These are phyloP conservation scores for Andrographis paniculata DNA, from an alignment of 305 asterid genomes.

Conservation along the genomic window DNA sequence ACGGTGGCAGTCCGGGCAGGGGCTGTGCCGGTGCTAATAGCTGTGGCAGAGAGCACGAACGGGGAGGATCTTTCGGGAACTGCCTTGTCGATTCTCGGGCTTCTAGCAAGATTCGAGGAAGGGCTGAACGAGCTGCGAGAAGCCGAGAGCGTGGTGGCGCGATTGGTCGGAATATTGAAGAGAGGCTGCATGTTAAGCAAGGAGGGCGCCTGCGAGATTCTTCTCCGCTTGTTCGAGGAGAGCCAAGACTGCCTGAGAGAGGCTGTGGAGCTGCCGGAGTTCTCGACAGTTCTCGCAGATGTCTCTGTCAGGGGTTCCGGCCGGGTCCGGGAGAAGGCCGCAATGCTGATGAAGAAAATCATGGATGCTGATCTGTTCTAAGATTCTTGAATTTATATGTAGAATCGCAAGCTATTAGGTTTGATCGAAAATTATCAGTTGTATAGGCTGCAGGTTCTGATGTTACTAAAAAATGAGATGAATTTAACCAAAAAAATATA, in stretches of 20 bases:
- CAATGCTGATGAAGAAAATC: constrained; percentile 57
- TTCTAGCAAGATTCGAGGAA: constrained; percentile 60
- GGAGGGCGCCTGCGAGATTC: constrained; percentile 65
- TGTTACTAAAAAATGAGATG: no score
- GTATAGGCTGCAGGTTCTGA: no score
- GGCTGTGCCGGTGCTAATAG: constrained; percentile 46
- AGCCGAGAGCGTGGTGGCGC: constrained; percentile 30
- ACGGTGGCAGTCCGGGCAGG: constrained; percentile 61
- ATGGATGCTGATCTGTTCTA: constrained; percentile 31
- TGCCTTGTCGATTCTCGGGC: constrained; percentile 40
- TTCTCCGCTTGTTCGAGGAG: constrained; percentile 57
- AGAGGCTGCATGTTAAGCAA: constrained; percentile 53
- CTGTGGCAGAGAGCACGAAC: constrained; percentile 30
- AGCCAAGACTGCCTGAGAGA: constrained; percentile 46
- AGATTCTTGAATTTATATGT: neutral
- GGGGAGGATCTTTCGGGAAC: constrained; percentile 61
- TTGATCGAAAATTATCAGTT: no score
- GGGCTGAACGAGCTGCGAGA: constrained; percentile 49
- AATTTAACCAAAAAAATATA: no score
- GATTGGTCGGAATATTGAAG: constrained; percentile 41
- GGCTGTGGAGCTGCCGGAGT: constrained; percentile 43
- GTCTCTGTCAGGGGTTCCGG: constrained; percentile 62
- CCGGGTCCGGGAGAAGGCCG: constrained; percentile 54
- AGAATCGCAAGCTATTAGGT: no score
- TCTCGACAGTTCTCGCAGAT: constrained; percentile 54